phyloP scores from a whole-genome alignment of 1,284 basidiomycete species.

The Cerrena zonata region DNA sequence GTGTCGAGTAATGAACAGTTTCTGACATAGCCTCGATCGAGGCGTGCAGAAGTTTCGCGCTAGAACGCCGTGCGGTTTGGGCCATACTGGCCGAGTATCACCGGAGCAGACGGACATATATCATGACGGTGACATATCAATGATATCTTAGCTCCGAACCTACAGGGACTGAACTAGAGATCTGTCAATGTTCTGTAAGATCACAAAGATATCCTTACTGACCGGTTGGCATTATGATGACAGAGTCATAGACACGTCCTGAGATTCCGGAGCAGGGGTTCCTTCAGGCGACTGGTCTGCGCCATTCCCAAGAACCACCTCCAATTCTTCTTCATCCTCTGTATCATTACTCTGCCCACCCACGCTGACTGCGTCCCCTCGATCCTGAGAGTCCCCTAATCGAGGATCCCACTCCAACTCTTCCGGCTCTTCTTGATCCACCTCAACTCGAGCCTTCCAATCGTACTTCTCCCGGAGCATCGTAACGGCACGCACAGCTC shows the following conservation, averaged over 20 bases:
- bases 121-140: too few relatives aligned
- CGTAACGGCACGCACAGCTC: constrained; percentile 64
- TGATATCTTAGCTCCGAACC: too few relatives aligned
- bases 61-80: too few relatives aligned
- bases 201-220: too few relatives aligned
- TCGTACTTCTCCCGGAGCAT: constrained; percentile 73
- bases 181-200: too few relatives aligned
- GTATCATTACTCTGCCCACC: constrained; percentile 31
- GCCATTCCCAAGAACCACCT: constrained; percentile 31
- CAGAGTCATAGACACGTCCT: background rate
- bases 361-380: constrained; percentile 21
- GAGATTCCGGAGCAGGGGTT: constrained; percentile 9
- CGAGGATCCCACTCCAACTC: constrained; percentile 64
- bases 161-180: too few relatives aligned
- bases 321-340: constrained; percentile 39
- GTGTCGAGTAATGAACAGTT: too few relatives aligned
- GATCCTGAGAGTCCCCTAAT: constrained; percentile 18
- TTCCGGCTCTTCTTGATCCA: constrained; percentile 69
- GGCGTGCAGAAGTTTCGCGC: too few relatives aligned
- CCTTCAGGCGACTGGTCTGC: constrained; percentile 25
- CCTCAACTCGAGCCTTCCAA: constrained; percentile 67
- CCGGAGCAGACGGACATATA: too few relatives aligned
- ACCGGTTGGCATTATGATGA: too few relatives aligned
- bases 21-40: too few relatives aligned
- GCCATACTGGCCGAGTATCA: too few relatives aligned